Percentiles rank a stretch among this genome's conserved stretches.
Conservation (phyloP, 78 protist genomes). For the Dictyostelium intermedium region DNA sequence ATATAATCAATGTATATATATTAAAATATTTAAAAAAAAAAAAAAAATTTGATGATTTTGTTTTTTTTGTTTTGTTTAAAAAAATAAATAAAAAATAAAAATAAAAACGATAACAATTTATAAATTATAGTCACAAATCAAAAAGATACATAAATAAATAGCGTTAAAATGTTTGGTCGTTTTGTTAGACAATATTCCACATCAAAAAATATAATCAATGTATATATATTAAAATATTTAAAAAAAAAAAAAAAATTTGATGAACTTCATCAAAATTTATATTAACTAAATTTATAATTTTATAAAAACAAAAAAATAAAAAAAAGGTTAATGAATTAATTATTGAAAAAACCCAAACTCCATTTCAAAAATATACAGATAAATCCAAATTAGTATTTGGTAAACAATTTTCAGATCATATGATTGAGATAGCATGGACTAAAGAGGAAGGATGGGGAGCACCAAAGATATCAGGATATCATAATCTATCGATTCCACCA, state of each 20-base stretch:
- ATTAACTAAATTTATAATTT: too few species aligned
- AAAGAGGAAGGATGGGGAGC: slow-evolving; percentile 90
- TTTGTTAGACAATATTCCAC: neutral
- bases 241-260: too few species aligned
- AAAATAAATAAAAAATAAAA: too few species aligned
- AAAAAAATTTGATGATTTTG: too few species aligned
- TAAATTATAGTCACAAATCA: too few species aligned
- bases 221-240: neutral
- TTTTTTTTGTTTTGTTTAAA: too few species aligned
- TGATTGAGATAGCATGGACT: slow-evolving; percentile 93
- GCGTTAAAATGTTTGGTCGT: neutral
- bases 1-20: neutral
- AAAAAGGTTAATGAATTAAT: slow-evolving; percentile 25
- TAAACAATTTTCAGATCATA: slow-evolving; percentile 91
- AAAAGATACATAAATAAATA: too few species aligned
- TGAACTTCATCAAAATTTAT: neutral
- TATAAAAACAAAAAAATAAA: neutral
- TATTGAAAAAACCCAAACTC: slow-evolving; percentile 78
- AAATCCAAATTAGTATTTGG: slow-evolving; percentile 92
- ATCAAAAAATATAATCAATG: slow-evolving; percentile 13
- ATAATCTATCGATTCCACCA: slow-evolving; percentile 89
- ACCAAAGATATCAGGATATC: slow-evolving; percentile 91
- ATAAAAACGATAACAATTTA: too few species aligned
- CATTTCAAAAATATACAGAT: slow-evolving; percentile 54
- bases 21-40: neutral